phyloP scores from a whole-genome alignment of 2,329 filamentous ascomycete species.

The Cadophora gregata region DNA sequence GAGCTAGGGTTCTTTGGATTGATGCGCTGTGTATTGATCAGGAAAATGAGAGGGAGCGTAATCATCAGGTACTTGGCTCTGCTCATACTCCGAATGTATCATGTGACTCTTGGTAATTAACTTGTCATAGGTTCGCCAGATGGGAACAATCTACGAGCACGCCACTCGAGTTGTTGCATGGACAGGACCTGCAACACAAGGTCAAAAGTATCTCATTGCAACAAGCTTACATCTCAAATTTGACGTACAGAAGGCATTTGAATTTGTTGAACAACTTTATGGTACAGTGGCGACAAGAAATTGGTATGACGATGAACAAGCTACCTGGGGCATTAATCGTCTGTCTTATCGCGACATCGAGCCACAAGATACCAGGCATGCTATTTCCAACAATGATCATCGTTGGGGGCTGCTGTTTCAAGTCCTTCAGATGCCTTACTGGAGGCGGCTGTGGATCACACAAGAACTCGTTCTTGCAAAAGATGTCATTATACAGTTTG shows the following conservation, averaged over 20 bases:
- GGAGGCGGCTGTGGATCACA: not conserved
- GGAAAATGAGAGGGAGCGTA: not conserved
- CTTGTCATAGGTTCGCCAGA: not conserved
- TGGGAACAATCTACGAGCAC: not conserved
- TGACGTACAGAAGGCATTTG: not conserved
- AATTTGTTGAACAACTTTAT: too few species aligned
- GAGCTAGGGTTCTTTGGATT: not conserved
- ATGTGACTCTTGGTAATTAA: too few species aligned
- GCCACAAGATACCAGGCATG: too few species aligned
- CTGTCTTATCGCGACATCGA: too few species aligned
- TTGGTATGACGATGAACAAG: too few species aligned
- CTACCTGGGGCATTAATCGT: too few species aligned
- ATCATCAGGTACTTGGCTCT: not conserved
- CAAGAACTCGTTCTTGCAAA: not conserved
- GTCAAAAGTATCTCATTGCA: too few species aligned
- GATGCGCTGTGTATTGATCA: slow-evolving; percentile 7
- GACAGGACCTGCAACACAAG: not conserved
- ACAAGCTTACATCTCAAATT: too few species aligned
- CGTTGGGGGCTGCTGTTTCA: not conserved
- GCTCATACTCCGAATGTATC: not conserved
- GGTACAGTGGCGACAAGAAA: too few species aligned
- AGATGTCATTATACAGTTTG: not conserved
- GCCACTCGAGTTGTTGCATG: not conserved
- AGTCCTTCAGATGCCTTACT: not conserved
- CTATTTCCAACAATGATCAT: not conserved